Evolutionary conservation across 805 yeast genomes (phyloP).

Genomic region (Dipodascus geniculatus): DNA sequence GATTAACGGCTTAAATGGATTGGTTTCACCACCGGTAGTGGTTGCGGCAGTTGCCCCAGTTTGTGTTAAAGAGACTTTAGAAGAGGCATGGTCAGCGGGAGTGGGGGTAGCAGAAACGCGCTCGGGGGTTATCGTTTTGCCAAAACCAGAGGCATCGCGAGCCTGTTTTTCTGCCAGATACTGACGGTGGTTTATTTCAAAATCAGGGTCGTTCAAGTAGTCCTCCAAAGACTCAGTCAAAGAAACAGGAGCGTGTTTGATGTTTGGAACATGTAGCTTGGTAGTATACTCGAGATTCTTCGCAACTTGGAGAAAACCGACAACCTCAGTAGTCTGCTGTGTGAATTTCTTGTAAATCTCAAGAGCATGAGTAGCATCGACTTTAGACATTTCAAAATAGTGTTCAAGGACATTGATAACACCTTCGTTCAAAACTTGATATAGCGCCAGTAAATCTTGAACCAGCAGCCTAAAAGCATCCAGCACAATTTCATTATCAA

Average conservation of each 20-base stretch:
- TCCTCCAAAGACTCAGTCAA: slow-evolving; percentile 78
- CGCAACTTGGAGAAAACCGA: slow-evolving; percentile 77
- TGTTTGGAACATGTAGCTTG: slow-evolving; percentile 85
- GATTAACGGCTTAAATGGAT: slow-evolving; percentile 1
- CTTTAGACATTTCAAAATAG: slow-evolving; percentile 81
- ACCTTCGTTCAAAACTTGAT: slow-evolving; percentile 89
- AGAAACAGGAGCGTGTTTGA: slow-evolving; percentile 95
- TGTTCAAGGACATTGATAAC: slow-evolving; percentile 89
- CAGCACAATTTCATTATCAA: slow-evolving; percentile 66
- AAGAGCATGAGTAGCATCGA: slow-evolving; percentile 79
- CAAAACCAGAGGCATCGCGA: slow-evolving; percentile 17
- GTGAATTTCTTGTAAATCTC: slow-evolving; percentile 78
- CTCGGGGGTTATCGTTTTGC: slow-evolving; percentile 4
- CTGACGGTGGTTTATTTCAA: slow-evolving; percentile 68
- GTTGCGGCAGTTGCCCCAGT: slow-evolving; percentile 18
- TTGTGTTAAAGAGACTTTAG: neutral
- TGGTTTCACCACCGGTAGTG: neutral
- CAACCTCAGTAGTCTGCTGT: slow-evolving; percentile 75
- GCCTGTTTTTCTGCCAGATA: slow-evolving; percentile 56
- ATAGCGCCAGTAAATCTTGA: slow-evolving; percentile 76
- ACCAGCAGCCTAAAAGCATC: slow-evolving; percentile 81
- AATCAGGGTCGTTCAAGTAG: slow-evolving; percentile 75
- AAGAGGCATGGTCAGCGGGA: slow-evolving; percentile 5
- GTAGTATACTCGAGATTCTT: slow-evolving; percentile 80
- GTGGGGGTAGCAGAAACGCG: slow-evolving; percentile 5